A percentile compares a stretch with the other conserved stretches of the same genome.
Evolutionary conservation across 495 filamentous ascomycete genomes (phyloP).

Genomic region (Lineolata rhizophorae): DNA sequence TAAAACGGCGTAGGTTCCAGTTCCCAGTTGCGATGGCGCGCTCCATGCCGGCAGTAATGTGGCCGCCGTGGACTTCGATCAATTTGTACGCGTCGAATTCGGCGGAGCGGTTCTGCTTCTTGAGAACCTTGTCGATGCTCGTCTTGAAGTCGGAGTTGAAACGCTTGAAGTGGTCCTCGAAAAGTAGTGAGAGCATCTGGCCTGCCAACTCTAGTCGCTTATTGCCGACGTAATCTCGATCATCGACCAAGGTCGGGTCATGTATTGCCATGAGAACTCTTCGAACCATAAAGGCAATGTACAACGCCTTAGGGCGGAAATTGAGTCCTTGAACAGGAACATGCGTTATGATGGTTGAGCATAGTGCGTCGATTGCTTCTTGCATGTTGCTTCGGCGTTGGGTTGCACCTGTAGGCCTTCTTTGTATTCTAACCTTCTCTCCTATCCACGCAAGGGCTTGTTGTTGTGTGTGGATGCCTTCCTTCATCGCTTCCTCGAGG

Average conservation of each 20-base stretch:
- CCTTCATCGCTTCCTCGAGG: conserved; percentile 72
- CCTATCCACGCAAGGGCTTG: conserved; percentile 89
- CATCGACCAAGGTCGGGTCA: conserved; percentile 72
- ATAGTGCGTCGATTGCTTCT: conserved; percentile 78
- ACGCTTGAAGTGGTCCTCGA: conserved; percentile 93
- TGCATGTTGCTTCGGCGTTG: conserved; percentile 49
- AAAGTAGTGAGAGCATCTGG: conserved; percentile 82
- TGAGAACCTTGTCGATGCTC: conserved; percentile 80
- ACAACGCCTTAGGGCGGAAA: conserved; percentile 86
- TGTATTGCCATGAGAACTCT: conserved; percentile 84
- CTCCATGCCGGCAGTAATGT: conserved; percentile 78
- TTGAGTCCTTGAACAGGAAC: conserved; percentile 76
- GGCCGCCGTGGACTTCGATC: conserved; percentile 50
- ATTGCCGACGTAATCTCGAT: conserved; percentile 94
- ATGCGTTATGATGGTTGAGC: conserved; percentile 78
- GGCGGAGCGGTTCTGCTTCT: conserved; percentile 65
- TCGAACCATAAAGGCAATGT: conserved; percentile 88
- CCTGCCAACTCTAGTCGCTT: conserved; percentile 88
- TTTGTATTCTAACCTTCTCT: conserved; percentile 60
- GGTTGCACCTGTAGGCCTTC: conserved; percentile 29
- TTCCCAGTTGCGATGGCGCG: conserved; percentile 92
- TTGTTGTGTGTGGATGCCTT: conserved; percentile 70
- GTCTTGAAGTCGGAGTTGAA: conserved; percentile 71
- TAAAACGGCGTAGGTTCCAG: conserved; percentile 91
- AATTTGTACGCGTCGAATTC: conserved; percentile 68